Base-by-base conservation (phyloP, 225 moss, liverwort and hornwort genomes). In the Neckera pumila region DNA sequence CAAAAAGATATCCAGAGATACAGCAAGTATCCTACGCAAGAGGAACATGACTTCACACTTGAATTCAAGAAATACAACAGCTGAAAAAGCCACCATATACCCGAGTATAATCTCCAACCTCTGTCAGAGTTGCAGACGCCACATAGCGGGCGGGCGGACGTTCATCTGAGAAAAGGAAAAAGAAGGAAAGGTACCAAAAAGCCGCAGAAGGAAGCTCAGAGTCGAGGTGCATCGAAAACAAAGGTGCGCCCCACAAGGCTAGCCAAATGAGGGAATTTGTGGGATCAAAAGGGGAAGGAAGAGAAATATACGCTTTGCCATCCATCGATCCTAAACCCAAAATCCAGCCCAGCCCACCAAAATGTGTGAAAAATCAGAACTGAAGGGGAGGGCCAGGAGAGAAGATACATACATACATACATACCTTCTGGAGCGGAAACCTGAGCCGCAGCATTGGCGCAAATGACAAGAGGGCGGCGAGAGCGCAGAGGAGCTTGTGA, bases 351-450 rank as follows among this genome's bases (percentile, higher is more conserved):
- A 59, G 16, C 36, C 56, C 77, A 56, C n/a, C 56, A 25, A 56
- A 56, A 78, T 26, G 57, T n/a, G 56, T 56, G 78, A 56, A n/a
- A 78, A 38, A n/a, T 56, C n/a, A n/a, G 17, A 56, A 26, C 78
- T 78, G 25, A 23, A 64, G 25, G 36, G 81, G 64, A 60, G 82
- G 31, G 40, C n/a, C 9, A n/a, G 36, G 27, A 51, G 36, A 87
- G 54, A 43, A 84, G 34, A n/a, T 36, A 59, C 9, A 43, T 16
- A 78, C 5, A 38, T 27, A 38, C 56, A 25, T 19, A 28, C 79
- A 58, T 57, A 93, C 93, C 92, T 87, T 86, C 80, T 43, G 93
- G 65, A 73, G 88, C 93, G 40, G 92, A 93, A 42, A 92, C 84
- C 75, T 71, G 89, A 62, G 90, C 77, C 15, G 86, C 87, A 33